phyloP scores from a whole-genome alignment of 352 stramenopile species.

The Aphanomyces euteiches region DNA sequence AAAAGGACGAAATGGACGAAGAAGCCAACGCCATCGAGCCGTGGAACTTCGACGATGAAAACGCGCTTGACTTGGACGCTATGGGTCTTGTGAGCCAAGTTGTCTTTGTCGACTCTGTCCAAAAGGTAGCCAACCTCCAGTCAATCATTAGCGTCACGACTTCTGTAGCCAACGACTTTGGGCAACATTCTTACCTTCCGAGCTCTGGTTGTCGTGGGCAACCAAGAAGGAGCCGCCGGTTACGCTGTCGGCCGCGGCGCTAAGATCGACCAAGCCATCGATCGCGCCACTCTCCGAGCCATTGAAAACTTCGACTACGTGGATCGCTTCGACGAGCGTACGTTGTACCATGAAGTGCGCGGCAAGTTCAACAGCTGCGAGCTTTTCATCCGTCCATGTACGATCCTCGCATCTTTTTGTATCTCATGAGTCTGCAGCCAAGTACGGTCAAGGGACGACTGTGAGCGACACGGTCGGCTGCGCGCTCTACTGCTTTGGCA shows the following conservation, averaged over 20 bases:
- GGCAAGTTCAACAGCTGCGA: slow-evolving; percentile 95
- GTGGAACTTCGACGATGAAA: slow-evolving; percentile 55
- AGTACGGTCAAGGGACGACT: slow-evolving; percentile 43
- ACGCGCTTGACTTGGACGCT: slow-evolving; percentile 59
- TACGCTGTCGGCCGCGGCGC: slow-evolving; percentile 92
- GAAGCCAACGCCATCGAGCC: slow-evolving; percentile 72
- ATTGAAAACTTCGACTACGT: slow-evolving; percentile 94
- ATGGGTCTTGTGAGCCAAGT: slow-evolving; percentile 74
- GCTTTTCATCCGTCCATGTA: slow-evolving; percentile 77
- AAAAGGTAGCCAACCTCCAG: slow-evolving; percentile 44
- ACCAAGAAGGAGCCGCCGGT: slow-evolving; percentile 88
- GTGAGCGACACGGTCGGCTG: slow-evolving; percentile 79
- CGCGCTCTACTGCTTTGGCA: slow-evolving; percentile 88
- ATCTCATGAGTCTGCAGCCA: background rate
- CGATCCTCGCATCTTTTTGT: slow-evolving; percentile 2
- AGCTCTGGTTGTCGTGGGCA: slow-evolving; percentile 91
- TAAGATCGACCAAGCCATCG: slow-evolving; percentile 83
- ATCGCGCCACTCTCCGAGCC: slow-evolving; percentile 84
- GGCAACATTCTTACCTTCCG: slow-evolving; percentile 91
- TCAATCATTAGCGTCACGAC: background rate
- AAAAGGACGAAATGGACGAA: slow-evolving; percentile 66
- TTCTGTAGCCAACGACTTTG: slow-evolving; percentile 74
- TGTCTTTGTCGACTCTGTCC: slow-evolving; percentile 77
- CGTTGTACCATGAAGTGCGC: slow-evolving; percentile 88
- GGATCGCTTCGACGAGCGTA: slow-evolving; percentile 90